These are phyloP conservation scores for Scedosporium minutisporum DNA, from an alignment of 2,329 filamentous ascomycete species.

Conservation along the genomic window DNA sequence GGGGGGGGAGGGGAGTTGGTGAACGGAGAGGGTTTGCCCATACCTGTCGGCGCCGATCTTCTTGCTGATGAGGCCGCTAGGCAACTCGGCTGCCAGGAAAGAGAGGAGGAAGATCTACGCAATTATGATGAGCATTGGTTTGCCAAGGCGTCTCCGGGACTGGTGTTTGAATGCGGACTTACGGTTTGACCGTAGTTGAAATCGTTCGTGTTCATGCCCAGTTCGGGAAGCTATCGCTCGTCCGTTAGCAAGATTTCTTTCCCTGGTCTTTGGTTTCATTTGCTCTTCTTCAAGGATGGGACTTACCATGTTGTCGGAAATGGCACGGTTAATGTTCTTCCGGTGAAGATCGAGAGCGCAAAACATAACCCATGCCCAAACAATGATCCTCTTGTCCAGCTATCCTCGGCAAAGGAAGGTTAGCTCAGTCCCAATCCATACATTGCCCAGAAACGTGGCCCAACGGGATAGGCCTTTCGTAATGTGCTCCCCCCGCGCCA, in stretches of 20 bases:
- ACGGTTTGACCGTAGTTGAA: slow-evolving; percentile 33
- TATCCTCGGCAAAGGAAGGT: not conserved
- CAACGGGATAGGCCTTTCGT: not conserved
- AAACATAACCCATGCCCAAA: slow-evolving; percentile 34
- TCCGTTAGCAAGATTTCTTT: slow-evolving; percentile 12
- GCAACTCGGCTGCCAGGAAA: slow-evolving; percentile 38
- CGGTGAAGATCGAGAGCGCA: slow-evolving; percentile 35
- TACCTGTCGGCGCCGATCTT: slow-evolving; percentile 34
- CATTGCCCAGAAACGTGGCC: not conserved
- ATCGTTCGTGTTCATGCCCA: slow-evolving; percentile 34
- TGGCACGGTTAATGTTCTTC: slow-evolving; percentile 34
- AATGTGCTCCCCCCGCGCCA: not conserved
- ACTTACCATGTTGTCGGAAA: slow-evolving; percentile 27
- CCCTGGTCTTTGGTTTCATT: not conserved
- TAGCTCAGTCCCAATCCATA: slow-evolving; percentile 10
- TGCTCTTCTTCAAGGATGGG: not conserved
- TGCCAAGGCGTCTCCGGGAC: no score
- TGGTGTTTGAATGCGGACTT: slow-evolving; percentile 5
- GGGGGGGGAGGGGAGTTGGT: no score
- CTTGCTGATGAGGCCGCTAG: slow-evolving; percentile 40
- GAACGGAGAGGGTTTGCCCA: not conserved
- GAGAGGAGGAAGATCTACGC: slow-evolving; percentile 30
- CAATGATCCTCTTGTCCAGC: slow-evolving; percentile 11
- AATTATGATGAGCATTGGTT: not conserved
- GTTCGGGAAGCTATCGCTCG: slow-evolving; percentile 20